A percentile compares a stretch with the other conserved stretches of the same genome.
Evolutionary conservation across 768 basidiomycete genomes (phyloP).

Genomic region (Trametes meyenii): DNA sequence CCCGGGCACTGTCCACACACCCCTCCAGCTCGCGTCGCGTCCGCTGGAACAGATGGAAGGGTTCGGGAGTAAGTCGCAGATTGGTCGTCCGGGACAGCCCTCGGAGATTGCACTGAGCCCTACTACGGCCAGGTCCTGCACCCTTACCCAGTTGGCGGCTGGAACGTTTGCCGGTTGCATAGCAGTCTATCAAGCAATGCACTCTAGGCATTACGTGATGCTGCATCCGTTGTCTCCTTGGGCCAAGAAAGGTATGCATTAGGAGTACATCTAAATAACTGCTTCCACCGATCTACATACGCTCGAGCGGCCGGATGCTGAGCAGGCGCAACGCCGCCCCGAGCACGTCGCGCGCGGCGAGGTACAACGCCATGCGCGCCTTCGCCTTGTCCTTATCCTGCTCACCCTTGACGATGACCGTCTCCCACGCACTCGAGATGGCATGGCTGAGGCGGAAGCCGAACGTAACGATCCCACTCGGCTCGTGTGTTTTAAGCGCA

Average conservation of each 20-base stretch:
- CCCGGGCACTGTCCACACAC: slow-evolving; percentile 59
- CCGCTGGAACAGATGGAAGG: slow-evolving; percentile 58
- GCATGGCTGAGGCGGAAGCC: slow-evolving; percentile 85
- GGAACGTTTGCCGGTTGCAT: background rate
- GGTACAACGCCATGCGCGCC: slow-evolving; percentile 88
- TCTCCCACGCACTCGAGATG: slow-evolving; percentile 93
- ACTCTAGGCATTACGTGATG: background rate
- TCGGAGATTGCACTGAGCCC: slow-evolving; percentile 48
- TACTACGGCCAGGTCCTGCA: slow-evolving; percentile 30
- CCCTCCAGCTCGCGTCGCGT: slow-evolving; percentile 59
- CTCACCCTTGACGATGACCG: slow-evolving; percentile 84
- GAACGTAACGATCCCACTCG: slow-evolving; percentile 89
- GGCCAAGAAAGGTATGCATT: slow-evolving; percentile 1
- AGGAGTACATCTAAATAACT: slow-evolving; percentile 12
- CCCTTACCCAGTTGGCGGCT: slow-evolving; percentile 29
- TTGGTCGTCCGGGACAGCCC: slow-evolving; percentile 55
- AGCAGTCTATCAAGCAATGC: background rate
- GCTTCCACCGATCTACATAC: slow-evolving; percentile 63
- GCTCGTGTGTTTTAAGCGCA: slow-evolving; percentile 84
- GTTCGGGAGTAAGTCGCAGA: slow-evolving; percentile 49
- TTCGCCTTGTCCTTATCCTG: slow-evolving; percentile 72
- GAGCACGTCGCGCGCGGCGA: slow-evolving; percentile 89
- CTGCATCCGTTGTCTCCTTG: background rate
- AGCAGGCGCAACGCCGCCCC: slow-evolving; percentile 83
- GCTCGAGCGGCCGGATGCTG: slow-evolving; percentile 86